These are phyloP conservation scores for Penicillium polonicum DNA, from an alignment of 2,329 filamentous ascomycete genomes.

Conservation along the genomic window DNA sequence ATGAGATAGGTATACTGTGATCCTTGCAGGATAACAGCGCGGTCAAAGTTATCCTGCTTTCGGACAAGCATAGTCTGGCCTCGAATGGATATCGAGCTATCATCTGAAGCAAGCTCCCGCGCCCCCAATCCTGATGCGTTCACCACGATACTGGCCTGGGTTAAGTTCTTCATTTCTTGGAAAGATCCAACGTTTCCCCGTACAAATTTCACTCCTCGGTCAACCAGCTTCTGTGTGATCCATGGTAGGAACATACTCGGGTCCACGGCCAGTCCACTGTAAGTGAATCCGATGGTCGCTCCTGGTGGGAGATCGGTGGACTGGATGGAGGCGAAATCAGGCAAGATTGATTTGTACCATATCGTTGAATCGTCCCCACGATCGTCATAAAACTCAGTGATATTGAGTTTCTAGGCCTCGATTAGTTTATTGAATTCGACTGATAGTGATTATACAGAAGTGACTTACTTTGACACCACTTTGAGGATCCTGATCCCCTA, in stretches of 20 bases:
- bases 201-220: neutral
- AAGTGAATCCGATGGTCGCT: neutral
- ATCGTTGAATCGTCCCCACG: neutral
- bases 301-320: neutral
- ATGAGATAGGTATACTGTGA: neutral
- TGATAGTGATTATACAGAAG: neutral
- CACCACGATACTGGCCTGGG: neutral
- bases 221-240: neutral
- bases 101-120: neutral
- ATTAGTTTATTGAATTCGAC: neutral
- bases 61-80: neutral
- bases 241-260: neutral
- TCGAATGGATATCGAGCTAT: neutral
- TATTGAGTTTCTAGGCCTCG: neutral
- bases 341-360: neutral
- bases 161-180: neutral
- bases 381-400: neutral
- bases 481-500: neutral
- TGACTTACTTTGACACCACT: neutral
- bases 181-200: neutral
- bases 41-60: neutral
- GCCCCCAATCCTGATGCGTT: neutral
- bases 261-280: neutral
- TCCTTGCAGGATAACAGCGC: neutral
- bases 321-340: neutral